Conservation (phyloP, 805 yeast genomes). For the Cephaloascus albidus region DNA sequence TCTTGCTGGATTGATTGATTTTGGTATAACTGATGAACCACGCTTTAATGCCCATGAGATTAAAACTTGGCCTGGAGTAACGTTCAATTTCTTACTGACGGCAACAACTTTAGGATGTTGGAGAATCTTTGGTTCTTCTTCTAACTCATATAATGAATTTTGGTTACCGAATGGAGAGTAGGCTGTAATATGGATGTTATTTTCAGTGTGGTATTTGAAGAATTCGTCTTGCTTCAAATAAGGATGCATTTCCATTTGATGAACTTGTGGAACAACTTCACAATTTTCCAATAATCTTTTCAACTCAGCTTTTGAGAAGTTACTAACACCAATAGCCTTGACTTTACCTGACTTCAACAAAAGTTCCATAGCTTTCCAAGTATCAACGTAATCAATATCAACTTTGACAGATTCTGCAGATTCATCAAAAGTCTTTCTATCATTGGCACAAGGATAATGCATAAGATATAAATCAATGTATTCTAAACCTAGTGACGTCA, state of each 20-base stretch:
- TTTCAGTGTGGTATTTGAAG: conserved; percentile 8
- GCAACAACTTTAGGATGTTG: conserved; percentile 6
- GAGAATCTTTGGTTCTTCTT: not conserved
- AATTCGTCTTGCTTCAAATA: conserved; percentile 19
- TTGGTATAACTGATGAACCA: conserved; percentile 34
- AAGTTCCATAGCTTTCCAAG: conserved; percentile 58
- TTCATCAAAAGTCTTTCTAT: not conserved
- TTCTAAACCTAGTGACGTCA: conserved; percentile 20
- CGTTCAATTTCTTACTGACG: conserved; percentile 21
- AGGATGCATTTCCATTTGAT: conserved; percentile 23
- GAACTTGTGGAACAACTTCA: conserved; percentile 13
- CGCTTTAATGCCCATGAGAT: conserved; percentile 30
- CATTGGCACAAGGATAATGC: not conserved
- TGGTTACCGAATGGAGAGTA: conserved; percentile 18
- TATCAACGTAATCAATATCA: conserved; percentile 36
- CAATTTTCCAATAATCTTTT: conserved; percentile 9
- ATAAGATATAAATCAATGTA: conserved; percentile 16
- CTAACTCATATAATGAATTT: not conserved
- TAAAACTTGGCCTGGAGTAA: conserved; percentile 23
- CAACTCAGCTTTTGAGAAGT: conserved; percentile 34
- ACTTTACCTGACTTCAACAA: conserved; percentile 43
- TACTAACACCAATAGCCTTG: conserved; percentile 71
- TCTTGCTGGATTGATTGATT: conserved; percentile 35
- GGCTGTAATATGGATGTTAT: conserved; percentile 15
- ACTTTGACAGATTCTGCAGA: conserved; percentile 15